Base-by-base conservation (phyloP, 768 basidiomycete species). In the Boletus eberwhitei region DNA sequence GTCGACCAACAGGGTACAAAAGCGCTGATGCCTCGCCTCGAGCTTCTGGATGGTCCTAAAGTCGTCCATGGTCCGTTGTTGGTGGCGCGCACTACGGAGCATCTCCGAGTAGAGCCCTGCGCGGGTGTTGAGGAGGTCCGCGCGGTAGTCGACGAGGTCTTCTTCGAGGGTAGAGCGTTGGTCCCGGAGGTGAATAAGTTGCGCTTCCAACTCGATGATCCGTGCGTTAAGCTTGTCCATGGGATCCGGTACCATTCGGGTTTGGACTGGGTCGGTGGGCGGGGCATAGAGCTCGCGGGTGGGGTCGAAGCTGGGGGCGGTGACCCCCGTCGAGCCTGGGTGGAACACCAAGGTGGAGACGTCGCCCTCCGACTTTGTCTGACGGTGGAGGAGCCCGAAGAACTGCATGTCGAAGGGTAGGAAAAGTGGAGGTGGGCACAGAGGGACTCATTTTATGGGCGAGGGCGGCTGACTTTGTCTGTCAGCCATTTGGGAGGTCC, bases 321-420 rank as follows among this genome's bases (percentile, higher is more conserved):
- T 50, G 32, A 52, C 19, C 5, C 39, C 53, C 16, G 19, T 5
- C 21, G 21, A 49, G 19, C 21, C 35, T 36, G 48, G 44, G 47
- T 40, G 54, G 16, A 35, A 41, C 9, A 59, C 13, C 50, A 71
- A 57, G 19, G 52, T 57, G 24, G 65, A 63, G 48, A 77, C 73
- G 21, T 75, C 73, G 35, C 73, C 59, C 31, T 77, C 79, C 19
- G 80, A 81, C 63, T 73, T 77, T 50, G 78, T 71, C 54, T 72
- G 75, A 61, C 78, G 77, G 58, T 81, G 76, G 24, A 78, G 75
- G 26, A 79, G 68, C 57, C 69, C 70, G 71, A 79, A 78, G 61
- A 79, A 77, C 6, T 73, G 75, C 79, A 80, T 81, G 54, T 47
- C 51, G 46, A 47, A 26, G 21, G 29, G 17, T 9, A 21, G 26